Evolutionary conservation across 768 basidiomycete genomes (phyloP), one percentile per base, ranked within the genome.

Genomic region (Cytidiella melzeri): DNA sequence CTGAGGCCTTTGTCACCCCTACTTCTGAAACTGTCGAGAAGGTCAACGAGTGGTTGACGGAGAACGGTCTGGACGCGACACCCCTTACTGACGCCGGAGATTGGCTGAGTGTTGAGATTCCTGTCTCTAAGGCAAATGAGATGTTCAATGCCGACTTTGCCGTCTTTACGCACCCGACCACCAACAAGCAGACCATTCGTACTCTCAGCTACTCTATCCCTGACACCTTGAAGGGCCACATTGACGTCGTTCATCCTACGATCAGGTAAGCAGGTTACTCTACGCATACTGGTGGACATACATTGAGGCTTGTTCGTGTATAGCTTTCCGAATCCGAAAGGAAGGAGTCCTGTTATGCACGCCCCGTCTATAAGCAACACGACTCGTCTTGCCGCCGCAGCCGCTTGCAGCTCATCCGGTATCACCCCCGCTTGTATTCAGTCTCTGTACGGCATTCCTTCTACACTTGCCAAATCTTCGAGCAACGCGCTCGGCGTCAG

Each of bases 201-300:
- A 67, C 65, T 7, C 54, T 65, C 9, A 52, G 56, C 3, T 67
- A 67, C 52, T 64, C 64, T 10, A 60, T 67, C 41, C 65, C 65
- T 1, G 56, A 51, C 1, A 50, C 54, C 39, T 5, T 43, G 30
- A 34, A 34, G 41, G 46, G 18, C 5, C 69, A 56, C 46, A 70
- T 70, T 3, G 73, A 66, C 0, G 46, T 76, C 6, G 51, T 60
- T 25, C 58, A 60, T 30, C 59, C 59, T 11, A 60, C 57, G 20
- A 43, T 51, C 13, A 34, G 52, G 58, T 57, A 30, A 38, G 57
- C 45, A 18, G 40, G 23, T 47, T 28, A 26, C 26, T 6, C n/a
- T n/a, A n/a, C n/a, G n/a, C n/a, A n/a, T n/a, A n/a, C n/a, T n/a
- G n/a, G n/a, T n/a, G n/a, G n/a, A n/a, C n/a, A n/a, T n/a, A n/a